Percentiles rank a stretch among this genome's conserved stretches.
Conservation (phyloP, 1,139 yeast genomes). For the Blastobotrys raffinosifermentans region DNA sequence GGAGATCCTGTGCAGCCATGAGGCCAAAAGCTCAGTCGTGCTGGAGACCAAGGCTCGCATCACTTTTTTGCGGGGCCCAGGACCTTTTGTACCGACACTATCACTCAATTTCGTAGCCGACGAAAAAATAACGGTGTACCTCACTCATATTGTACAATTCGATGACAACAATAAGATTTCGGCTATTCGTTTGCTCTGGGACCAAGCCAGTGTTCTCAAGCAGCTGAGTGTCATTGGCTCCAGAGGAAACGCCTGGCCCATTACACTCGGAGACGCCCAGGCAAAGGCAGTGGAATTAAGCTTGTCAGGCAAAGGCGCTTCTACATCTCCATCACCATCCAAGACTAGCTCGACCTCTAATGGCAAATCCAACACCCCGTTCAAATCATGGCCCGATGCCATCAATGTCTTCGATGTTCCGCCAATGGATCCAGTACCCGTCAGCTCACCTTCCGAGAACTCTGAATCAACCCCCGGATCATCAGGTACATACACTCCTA, state of each 20-base stretch:
- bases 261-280: constrained; percentile 23
- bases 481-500: constrained; percentile 19
- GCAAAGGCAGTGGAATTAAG: constrained; percentile 7
- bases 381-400: constrained; percentile 16
- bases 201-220: constrained; percentile 28
- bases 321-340: constrained; percentile 2
- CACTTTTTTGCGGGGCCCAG: constrained; percentile 26
- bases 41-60: constrained; percentile 23
- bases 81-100: constrained; percentile 25
- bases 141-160: constrained; percentile 24
- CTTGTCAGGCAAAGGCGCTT: constrained; percentile 8
- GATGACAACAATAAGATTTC: constrained; percentile 15
- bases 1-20: constrained; percentile 18
- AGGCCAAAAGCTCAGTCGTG: constrained; percentile 17
- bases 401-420: constrained; percentile 14
- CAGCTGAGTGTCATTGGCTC: constrained; percentile 28
- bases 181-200: constrained; percentile 25
- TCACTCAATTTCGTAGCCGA: constrained; percentile 27
- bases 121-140: constrained; percentile 21
- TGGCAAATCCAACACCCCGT: constrained; percentile 10
- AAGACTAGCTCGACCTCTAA: background rate
- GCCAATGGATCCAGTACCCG: constrained; percentile 16
- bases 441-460: constrained; percentile 16
- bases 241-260: constrained; percentile 30
- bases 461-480: background rate